Evolutionary conservation across 306 rosid genomes (phyloP), one percentile per base, ranked within the genome.

Genomic region (Cucurbita ficifolia): DNA sequence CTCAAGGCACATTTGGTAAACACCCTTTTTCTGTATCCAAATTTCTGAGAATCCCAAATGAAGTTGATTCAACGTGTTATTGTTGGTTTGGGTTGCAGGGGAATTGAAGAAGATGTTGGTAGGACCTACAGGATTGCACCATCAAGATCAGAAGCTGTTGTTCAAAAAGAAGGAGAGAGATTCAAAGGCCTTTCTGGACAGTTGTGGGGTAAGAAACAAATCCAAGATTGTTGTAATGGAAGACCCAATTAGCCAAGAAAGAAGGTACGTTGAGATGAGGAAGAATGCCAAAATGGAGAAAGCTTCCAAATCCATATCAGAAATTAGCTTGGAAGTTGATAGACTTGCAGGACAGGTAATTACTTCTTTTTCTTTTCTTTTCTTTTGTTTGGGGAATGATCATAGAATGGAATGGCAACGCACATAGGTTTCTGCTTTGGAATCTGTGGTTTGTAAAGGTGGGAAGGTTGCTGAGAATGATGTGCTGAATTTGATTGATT

Each of bases 211-310:
- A 5, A 94, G 89, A 80, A 87, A 94, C 80, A 86, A 86, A 48
- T 91, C 99, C 18, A 94, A 94, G 81, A 55, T 94, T 9, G 89
- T 91, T 21, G 63, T 89, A 7, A 69, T 86, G 62, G 99, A 94
- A 75, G 99, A 94, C 72, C 96, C 98, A 53, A 82, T 92, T 42
- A 92, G 96, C 79, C 91, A 94, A 80, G 97, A 94, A 78, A 90
- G 82, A 75, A 83, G 99, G 69, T 78, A 65, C 21, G 75, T 94
- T 18, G 95, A 94, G 85, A 83, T 86, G 91, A 85, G 96, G 53
- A 89, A 87, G 73, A 90, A 70, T 83, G 92, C 96, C 4, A 92
- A 87, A 81, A 83, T 84, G 96, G 98, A 92, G 86, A 92, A 84
- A 82, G 92, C 96, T 53, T 87, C 98, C 7, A 90, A 88, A 22